phyloP scores from a whole-genome alignment of 164 flowering plant genomes.

The Liquidambar formosana region DNA sequence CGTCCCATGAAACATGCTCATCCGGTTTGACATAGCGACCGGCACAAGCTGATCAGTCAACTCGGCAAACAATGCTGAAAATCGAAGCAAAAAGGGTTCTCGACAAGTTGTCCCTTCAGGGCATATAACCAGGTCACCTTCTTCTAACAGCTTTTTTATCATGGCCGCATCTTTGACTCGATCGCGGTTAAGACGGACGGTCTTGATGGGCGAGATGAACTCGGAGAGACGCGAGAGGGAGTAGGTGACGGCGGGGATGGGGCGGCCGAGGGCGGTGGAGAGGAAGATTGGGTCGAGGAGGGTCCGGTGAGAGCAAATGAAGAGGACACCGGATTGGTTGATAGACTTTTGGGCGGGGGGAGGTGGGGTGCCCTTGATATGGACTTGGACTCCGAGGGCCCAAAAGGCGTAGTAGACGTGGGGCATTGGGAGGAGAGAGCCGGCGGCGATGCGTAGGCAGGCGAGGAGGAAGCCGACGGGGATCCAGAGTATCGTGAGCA shows the following conservation, averaged over 20 bases:
- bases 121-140: constrained; percentile 70
- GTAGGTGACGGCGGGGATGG: constrained; percentile 59
- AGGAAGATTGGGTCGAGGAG: constrained; percentile 63
- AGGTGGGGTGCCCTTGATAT: constrained; percentile 58
- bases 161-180: constrained; percentile 55
- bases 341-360: constrained; percentile 39
- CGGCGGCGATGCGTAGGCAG: constrained; percentile 50
- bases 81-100: constrained; percentile 65
- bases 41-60: constrained; percentile 64
- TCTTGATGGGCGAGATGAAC: constrained; percentile 68
- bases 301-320: constrained; percentile 63
- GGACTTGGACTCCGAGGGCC: constrained; percentile 59
- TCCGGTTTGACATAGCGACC: constrained; percentile 59
- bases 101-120: constrained; percentile 79
- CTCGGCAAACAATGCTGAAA: constrained; percentile 64
- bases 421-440: constrained; percentile 57
- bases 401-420: constrained; percentile 47
- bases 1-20: constrained; percentile 75
- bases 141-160: constrained; percentile 54
- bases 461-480: constrained; percentile 55
- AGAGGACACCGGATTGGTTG: constrained; percentile 48
- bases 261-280: constrained; percentile 52
- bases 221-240: constrained; percentile 64
- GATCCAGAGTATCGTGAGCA: constrained; percentile 46
- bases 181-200: constrained; percentile 59